Evolutionary conservation across 2,329 filamentous ascomycete genomes (phyloP).

Genomic region (Graphium sp.): DNA sequence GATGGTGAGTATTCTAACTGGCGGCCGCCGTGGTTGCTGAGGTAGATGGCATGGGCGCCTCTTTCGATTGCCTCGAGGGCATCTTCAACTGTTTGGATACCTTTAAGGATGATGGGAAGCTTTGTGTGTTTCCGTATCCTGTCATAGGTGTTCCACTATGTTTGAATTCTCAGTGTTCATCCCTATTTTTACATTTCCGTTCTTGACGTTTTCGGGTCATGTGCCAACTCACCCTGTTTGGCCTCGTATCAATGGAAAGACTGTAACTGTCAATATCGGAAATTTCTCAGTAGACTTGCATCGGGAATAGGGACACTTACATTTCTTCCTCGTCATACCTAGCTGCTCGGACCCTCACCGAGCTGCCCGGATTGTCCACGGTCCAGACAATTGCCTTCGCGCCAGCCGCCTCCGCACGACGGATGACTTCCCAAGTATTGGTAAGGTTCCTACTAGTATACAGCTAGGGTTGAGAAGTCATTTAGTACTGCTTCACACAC

Average conservation of each 20-base stretch:
- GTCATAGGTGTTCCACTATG: too few relatives aligned
- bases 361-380: slow-evolving; percentile 11
- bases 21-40: slow-evolving; percentile 24
- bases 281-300: too few relatives aligned
- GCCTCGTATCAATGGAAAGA: too few relatives aligned
- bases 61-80: slow-evolving; percentile 18
- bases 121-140: too few relatives aligned
- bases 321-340: not conserved
- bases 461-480: slow-evolving; percentile 7
- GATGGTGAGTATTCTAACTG: slow-evolving; percentile 20
- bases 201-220: too few relatives aligned
- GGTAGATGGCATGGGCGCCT: slow-evolving; percentile 20
- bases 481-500: not conserved
- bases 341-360: not conserved
- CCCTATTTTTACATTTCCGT: too few relatives aligned
- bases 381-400: slow-evolving; percentile 21
- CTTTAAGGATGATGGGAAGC: slow-evolving; percentile 21
- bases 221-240: too few relatives aligned
- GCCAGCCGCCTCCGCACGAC: slow-evolving; percentile 14
- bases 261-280: too few relatives aligned
- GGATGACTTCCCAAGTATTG: slow-evolving; percentile 15
- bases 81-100: slow-evolving; percentile 21
- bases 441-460: slow-evolving; percentile 16
- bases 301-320: too few relatives aligned
- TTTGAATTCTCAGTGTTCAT: too few relatives aligned